These are phyloP conservation scores for Gossypium gossypioides DNA, from an alignment of 441 rosid genomes.

Conservation along the genomic window DNA sequence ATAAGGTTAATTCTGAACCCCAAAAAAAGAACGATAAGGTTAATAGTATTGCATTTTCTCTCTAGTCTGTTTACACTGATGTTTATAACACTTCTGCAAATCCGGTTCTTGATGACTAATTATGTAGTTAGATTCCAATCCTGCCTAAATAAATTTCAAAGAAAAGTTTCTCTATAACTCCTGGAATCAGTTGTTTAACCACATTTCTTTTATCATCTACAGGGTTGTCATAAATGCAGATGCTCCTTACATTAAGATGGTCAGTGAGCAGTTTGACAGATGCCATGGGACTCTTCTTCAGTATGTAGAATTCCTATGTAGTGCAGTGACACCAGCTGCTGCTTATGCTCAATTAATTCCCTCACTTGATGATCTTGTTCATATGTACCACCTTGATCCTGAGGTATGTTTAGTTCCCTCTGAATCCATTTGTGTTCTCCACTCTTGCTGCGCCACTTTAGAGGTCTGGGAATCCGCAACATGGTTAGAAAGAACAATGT, in stretches of 20 bases:
- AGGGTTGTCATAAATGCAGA: conserved; percentile 90
- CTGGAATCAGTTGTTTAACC: background rate
- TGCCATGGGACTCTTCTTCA: conserved; percentile 99
- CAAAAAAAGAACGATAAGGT: background rate
- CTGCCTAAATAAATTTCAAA: background rate
- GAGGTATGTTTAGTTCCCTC: conserved; percentile 49
- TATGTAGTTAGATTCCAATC: background rate
- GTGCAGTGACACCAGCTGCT: conserved; percentile 71
- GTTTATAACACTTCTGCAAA: background rate
- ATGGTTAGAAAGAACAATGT: background rate
- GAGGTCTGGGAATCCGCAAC: background rate
- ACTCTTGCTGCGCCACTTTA: conserved; percentile 12
- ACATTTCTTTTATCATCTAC: conserved; percentile 25
- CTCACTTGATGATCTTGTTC: conserved; percentile 82
- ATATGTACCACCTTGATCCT: conserved; percentile 89
- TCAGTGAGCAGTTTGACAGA: conserved; percentile 96
- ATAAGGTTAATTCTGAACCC: background rate
- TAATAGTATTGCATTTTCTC: background rate
- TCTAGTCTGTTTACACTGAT: background rate
- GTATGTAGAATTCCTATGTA: conserved; percentile 87
- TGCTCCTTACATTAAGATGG: conserved; percentile 99
- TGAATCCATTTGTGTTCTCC: conserved; percentile 7
- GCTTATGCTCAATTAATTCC: conserved; percentile 84
- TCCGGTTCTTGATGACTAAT: background rate
- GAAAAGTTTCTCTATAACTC: background rate